Percentiles rank a stretch among this genome's conserved stretches.
Evolutionary conservation across 2,329 filamentous ascomycete species (phyloP).

Genomic region (Botrytis galanthina): DNA sequence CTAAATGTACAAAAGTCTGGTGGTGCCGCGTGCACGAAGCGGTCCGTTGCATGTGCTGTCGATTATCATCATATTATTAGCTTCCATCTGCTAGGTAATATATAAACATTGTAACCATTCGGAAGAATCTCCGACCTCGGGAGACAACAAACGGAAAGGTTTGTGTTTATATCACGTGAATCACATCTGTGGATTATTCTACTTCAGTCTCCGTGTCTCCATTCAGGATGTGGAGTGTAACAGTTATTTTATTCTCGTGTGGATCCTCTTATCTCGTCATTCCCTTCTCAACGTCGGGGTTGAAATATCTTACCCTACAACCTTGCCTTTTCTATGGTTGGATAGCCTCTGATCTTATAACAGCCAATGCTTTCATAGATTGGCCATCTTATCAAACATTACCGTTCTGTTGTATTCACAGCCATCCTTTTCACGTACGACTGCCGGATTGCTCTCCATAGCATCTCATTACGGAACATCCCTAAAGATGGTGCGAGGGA

Average conservation of each 20-base stretch:
- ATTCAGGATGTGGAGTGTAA: not conserved
- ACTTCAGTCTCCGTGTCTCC: not conserved
- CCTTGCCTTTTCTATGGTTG: not conserved
- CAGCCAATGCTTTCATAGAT: not conserved
- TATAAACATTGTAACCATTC: not conserved
- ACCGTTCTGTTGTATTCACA: not conserved
- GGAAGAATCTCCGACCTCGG: not conserved
- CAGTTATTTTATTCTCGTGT: not conserved
- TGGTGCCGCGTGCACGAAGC: constrained; percentile 13
- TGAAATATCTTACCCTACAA: not conserved
- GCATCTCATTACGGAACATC: not conserved
- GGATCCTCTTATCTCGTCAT: not conserved
- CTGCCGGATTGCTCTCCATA: not conserved
- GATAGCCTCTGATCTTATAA: not conserved
- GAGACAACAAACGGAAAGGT: not conserved
- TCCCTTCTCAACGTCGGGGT: not conserved
- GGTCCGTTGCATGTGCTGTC: constrained; percentile 8
- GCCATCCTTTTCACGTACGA: not conserved
- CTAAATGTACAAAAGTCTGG: not conserved
- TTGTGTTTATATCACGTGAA: not conserved
- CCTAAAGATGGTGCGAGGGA: not conserved
- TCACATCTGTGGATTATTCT: not conserved
- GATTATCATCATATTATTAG: not conserved
- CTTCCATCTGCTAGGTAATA: not conserved
- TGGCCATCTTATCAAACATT: not conserved